Percentiles rank a stretch among this genome's conserved stretches.
Evolutionary conservation across 495 filamentous ascomycete genomes (phyloP).

Genomic region (Immersiella caudata): DNA sequence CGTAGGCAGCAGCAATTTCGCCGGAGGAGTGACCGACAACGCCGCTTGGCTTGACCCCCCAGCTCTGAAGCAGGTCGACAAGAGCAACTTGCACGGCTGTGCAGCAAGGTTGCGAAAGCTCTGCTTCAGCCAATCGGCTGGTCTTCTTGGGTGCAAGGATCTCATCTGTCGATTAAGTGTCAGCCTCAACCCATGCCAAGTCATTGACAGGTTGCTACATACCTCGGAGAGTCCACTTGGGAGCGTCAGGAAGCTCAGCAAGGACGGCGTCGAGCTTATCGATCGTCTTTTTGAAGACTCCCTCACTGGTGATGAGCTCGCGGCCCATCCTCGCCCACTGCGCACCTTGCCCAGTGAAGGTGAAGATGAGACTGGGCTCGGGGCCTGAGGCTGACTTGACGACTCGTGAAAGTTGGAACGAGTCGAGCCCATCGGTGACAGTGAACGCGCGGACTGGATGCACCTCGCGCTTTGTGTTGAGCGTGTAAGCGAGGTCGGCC

Average conservation of each 20-base stretch:
- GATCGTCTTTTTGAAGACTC: too few relatives aligned
- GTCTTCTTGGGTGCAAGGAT: too few relatives aligned
- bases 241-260: slow-evolving; percentile 9
- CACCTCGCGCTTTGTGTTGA: slow-evolving; percentile 24
- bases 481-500: too few relatives aligned
- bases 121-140: too few relatives aligned
- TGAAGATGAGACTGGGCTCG: slow-evolving; percentile 17
- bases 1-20: slow-evolving; percentile 40
- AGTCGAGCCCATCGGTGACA: neutral
- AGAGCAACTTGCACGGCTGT: slow-evolving; percentile 35
- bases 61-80: slow-evolving; percentile 24
- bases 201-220: too few relatives aligned
- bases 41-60: slow-evolving; percentile 23
- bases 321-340: slow-evolving; percentile 29
- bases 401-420: slow-evolving; percentile 12
- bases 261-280: too few relatives aligned
- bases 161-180: too few relatives aligned
- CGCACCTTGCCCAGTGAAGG: slow-evolving; percentile 29
- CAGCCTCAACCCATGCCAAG: neutral
- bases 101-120: slow-evolving; percentile 26
- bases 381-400: neutral
- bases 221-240: too few relatives aligned
- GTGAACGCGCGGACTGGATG: slow-evolving; percentile 41
- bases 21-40: slow-evolving; percentile 39
- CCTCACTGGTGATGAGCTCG: slow-evolving; percentile 7